Conservation (phyloP, 352 stramenopile species). For the Phytophthora podocarpi region DNA sequence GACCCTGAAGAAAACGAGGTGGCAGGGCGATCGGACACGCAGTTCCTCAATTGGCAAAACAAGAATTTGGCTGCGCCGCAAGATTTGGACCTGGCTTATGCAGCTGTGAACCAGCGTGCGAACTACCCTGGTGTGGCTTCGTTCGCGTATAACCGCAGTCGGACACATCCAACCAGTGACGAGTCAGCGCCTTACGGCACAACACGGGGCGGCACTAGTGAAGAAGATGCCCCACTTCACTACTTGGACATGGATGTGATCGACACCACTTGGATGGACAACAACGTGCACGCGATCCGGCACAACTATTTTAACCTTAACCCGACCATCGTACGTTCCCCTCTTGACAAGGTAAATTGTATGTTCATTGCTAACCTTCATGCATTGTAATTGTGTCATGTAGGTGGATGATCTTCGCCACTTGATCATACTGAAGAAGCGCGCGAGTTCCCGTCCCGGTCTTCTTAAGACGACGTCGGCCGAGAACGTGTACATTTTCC, state of each 20-base stretch:
- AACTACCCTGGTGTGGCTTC: slow-evolving; percentile 55
- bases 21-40: slow-evolving; percentile 32
- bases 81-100: slow-evolving; percentile 61
- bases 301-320: slow-evolving; percentile 92
- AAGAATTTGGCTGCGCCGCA: slow-evolving; percentile 43
- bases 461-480: slow-evolving; percentile 62
- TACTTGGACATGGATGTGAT: slow-evolving; percentile 89
- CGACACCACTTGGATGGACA: slow-evolving; percentile 88
- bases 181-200: slow-evolving; percentile 34
- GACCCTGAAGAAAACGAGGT: slow-evolving; percentile 35
- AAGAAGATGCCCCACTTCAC: slow-evolving; percentile 29
- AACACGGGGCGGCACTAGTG: slow-evolving; percentile 9
- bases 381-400: slow-evolving; percentile 1
- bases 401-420: slow-evolving; percentile 63
- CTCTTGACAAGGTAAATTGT: background rate
- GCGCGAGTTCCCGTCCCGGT: slow-evolving; percentile 50
- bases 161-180: slow-evolving; percentile 12
- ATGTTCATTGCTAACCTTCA: background rate
- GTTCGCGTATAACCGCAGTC: slow-evolving; percentile 60
- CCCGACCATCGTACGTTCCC: slow-evolving; percentile 61
- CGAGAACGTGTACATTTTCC: slow-evolving; percentile 80
- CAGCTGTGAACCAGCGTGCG: slow-evolving; percentile 58
- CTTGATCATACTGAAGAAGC: slow-evolving; percentile 64
- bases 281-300: slow-evolving; percentile 82
- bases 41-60: slow-evolving; percentile 45